Evolutionary conservation across 495 filamentous ascomycete species (phyloP).

Genomic region (Chaetomium cochliodes): DNA sequence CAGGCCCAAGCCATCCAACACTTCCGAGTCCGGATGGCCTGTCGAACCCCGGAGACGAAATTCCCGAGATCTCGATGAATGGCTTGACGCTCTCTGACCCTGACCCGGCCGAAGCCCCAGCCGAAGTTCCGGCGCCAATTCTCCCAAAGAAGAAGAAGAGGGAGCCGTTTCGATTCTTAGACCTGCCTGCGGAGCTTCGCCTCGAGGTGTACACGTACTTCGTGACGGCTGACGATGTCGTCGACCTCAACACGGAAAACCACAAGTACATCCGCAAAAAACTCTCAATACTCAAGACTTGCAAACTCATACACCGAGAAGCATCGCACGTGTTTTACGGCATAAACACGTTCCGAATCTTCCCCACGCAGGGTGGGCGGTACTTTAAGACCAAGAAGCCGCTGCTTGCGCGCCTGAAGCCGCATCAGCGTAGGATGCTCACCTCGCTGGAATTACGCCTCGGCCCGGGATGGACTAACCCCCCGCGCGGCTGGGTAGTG

Average conservation of each 20-base stretch:
- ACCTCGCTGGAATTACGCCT: constrained; percentile 72
- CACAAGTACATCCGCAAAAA: constrained; percentile 55
- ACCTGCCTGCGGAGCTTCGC: constrained; percentile 75
- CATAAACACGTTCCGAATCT: constrained; percentile 72
- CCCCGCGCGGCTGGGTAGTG: constrained; percentile 71
- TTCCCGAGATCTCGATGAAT: constrained; percentile 35
- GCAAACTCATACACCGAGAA: constrained; percentile 65
- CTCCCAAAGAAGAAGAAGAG: constrained; percentile 25
- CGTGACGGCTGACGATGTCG: constrained; percentile 54
- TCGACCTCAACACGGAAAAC: constrained; percentile 72
- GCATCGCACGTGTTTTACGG: constrained; percentile 73
- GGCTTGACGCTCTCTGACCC: constrained; percentile 35
- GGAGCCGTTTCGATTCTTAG: constrained; percentile 68
- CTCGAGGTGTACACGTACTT: constrained; percentile 64
- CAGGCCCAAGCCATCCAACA: constrained; percentile 36
- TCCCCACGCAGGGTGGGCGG: constrained; percentile 67
- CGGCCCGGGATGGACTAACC: constrained; percentile 76
- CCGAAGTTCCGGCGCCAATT: not conserved
- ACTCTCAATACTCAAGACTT: constrained; percentile 62
- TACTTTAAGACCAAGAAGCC: constrained; percentile 62
- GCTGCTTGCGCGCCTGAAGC: constrained; percentile 63
- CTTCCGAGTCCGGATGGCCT: constrained; percentile 42
- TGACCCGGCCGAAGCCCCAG: constrained; percentile 12
- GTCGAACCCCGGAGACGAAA: constrained; percentile 43
- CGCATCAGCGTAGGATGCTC: constrained; percentile 63